Percentiles rank a stretch among this genome's conserved stretches.
Conservation (phyloP, 768 basidiomycete species). For the Hysterangium stoloniferum region DNA sequence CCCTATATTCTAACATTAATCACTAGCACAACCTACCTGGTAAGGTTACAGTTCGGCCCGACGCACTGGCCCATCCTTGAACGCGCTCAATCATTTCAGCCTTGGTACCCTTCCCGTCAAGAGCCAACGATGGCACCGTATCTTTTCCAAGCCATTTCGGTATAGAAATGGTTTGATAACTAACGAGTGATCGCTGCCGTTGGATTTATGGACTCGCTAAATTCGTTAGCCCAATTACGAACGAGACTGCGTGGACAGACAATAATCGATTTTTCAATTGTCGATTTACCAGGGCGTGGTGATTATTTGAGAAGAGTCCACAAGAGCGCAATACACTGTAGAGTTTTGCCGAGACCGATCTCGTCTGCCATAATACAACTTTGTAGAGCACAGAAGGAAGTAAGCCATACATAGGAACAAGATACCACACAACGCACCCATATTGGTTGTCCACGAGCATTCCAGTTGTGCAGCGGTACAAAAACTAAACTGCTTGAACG, state of each 20-base stretch:
- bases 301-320: slow-evolving; percentile 97
- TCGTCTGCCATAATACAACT: slow-evolving; percentile 99
- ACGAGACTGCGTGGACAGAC: slow-evolving; percentile 95
- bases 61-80: slow-evolving; percentile 81
- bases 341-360: slow-evolving; percentile 96
- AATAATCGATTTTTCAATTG: slow-evolving; percentile 96
- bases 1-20: too few species aligned
- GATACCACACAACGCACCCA: slow-evolving; percentile 22
- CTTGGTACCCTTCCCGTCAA: slow-evolving; percentile 91
- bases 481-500: slow-evolving; percentile 48
- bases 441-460: slow-evolving; percentile 83
- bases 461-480: slow-evolving; percentile 92
- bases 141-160: slow-evolving; percentile 95
- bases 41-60: slow-evolving; percentile 83
- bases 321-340: slow-evolving; percentile 92
- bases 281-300: slow-evolving; percentile 73
- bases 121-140: slow-evolving; percentile 70
- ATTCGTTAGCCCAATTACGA: slow-evolving; percentile 97
- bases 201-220: slow-evolving; percentile 44
- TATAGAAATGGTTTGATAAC: slow-evolving; percentile 23
- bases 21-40: too few species aligned
- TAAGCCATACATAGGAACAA: background rate
- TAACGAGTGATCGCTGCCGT: background rate
- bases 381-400: background rate
- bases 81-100: slow-evolving; percentile 73